Base-by-base conservation (phyloP, 306 rosid genomes). In the Cucurbita maxima region DNA sequence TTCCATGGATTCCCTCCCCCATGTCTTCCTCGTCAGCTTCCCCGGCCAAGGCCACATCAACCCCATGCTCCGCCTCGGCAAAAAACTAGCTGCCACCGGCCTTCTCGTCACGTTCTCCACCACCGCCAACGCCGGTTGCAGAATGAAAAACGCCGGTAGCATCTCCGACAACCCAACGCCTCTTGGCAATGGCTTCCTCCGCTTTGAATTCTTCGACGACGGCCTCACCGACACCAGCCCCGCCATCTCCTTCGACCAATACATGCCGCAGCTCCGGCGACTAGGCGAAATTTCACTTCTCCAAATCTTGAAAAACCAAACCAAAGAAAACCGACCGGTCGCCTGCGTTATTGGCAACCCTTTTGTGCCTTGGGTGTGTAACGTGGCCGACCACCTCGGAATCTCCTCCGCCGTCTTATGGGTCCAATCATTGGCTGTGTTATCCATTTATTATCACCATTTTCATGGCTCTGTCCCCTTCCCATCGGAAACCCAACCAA, bases 11-110 rank as follows among this genome's bases (percentile, higher is more conserved):
- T 22, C 76, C 25, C 80, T 56, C 0, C 56, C 79, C 11, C 91
- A 86, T 71, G 82, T 84, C 7, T 79, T 86, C 36, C 79, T 88
- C 0, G 89, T 86, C 3, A 86, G 86, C 18, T 88, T 74, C 57
- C 91, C 89, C 0, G 85, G 50, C 14, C 89, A 86, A 78, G 95
- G 95, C 5, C 89, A 81, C 58, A 74, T 88, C 19, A 86, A 88
- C 78, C 95, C 95, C 30, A 76, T 84, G 77, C 91, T 88, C 18
- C 72, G 91, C 45, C 68, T 88, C 0, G 91, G 82, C 4, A 86
- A 86, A 34, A 77, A 56, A 30, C 54, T 86, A 5, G 87, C 87
- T 15, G 44, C 83, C 7, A 62, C 77, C 63, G 90, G 90, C 13
- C 48, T 86, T 14, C 83, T 81, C 16, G 86, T 88, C n/a, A 63